Conservation (phyloP, 2,329 filamentous ascomycete genomes). For the Metarhizium album region DNA sequence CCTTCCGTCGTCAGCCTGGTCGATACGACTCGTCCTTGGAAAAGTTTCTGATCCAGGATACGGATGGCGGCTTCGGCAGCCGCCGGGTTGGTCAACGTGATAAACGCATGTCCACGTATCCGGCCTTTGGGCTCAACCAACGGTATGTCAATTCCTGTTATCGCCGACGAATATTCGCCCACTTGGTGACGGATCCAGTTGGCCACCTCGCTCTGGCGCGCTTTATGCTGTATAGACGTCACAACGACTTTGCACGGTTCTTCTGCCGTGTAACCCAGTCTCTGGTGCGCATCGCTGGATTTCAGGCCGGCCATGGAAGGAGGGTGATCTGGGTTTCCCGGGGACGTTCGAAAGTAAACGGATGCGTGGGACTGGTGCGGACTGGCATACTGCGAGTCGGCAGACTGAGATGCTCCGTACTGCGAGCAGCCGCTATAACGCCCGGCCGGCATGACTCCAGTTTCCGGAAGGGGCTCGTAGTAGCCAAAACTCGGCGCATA, state of each 20-base stretch:
- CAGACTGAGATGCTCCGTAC: background rate
- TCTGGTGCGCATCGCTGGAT: background rate
- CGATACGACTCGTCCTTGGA: slow-evolving; percentile 14
- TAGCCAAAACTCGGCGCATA: slow-evolving; percentile 1
- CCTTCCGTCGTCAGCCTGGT: background rate
- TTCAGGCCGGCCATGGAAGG: background rate
- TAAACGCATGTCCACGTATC: slow-evolving; percentile 17
- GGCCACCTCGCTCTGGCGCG: slow-evolving; percentile 13
- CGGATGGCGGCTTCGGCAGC: slow-evolving; percentile 15
- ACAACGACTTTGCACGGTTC: slow-evolving; percentile 17
- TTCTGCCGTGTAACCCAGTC: slow-evolving; percentile 3
- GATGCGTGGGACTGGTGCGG: background rate
- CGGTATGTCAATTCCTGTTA: slow-evolving; percentile 17
- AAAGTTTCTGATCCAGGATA: slow-evolving; percentile 16
- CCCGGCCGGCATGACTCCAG: background rate
- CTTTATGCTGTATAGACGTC: slow-evolving; percentile 15
- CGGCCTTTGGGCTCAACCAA: slow-evolving; percentile 11
- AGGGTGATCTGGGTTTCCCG: background rate
- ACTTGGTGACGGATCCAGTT: slow-evolving; percentile 18
- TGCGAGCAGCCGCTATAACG: background rate
- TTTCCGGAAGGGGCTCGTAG: background rate
- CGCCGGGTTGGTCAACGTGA: slow-evolving; percentile 13
- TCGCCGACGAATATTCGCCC: slow-evolving; percentile 10
- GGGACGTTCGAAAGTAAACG: background rate
- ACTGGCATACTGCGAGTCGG: background rate